These are phyloP conservation scores for Aspergillus phoenicis DNA, from an alignment of 2,329 filamentous ascomycete genomes.

Conservation along the genomic window DNA sequence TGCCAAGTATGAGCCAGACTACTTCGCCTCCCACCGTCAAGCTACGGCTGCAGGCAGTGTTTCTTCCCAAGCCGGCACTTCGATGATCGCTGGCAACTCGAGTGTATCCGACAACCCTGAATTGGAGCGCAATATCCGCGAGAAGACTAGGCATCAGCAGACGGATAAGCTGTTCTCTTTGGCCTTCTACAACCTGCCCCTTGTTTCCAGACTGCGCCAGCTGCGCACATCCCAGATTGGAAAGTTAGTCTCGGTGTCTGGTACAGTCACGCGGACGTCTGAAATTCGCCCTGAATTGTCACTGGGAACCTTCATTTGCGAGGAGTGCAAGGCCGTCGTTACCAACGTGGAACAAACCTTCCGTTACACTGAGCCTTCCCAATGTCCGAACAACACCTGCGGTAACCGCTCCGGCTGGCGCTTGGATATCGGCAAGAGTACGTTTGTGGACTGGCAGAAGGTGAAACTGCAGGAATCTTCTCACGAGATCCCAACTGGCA, in stretches of 20 bases:
- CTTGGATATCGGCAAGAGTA: constrained; percentile 94
- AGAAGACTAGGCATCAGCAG: constrained; percentile 85
- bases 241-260: constrained; percentile 90
- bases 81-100: constrained; percentile 59
- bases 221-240: constrained; percentile 89
- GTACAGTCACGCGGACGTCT: constrained; percentile 93
- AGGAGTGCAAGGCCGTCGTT: constrained; percentile 79
- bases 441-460: constrained; percentile 99
- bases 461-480: constrained; percentile 98
- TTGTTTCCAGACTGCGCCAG: constrained; percentile 82
- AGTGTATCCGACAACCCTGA: constrained; percentile 64
- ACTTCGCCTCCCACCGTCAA: constrained; percentile 90
- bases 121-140: constrained; percentile 55
- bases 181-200: constrained; percentile 88
- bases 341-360: constrained; percentile 97
- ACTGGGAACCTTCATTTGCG: constrained; percentile 87
- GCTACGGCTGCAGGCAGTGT: constrained; percentile 58
- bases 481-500: constrained; percentile 95
- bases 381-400: constrained; percentile 87
- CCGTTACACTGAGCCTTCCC: constrained; percentile 92
- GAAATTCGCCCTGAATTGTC: constrained; percentile 94
- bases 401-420: constrained; percentile 92
- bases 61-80: constrained; percentile 70
- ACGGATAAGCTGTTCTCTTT: constrained; percentile 95
- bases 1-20: constrained; percentile 88